These are phyloP conservation scores for Aureobasidium sp. DNA, from an alignment of 2,329 filamentous ascomycete genomes.

Conservation along the genomic window DNA sequence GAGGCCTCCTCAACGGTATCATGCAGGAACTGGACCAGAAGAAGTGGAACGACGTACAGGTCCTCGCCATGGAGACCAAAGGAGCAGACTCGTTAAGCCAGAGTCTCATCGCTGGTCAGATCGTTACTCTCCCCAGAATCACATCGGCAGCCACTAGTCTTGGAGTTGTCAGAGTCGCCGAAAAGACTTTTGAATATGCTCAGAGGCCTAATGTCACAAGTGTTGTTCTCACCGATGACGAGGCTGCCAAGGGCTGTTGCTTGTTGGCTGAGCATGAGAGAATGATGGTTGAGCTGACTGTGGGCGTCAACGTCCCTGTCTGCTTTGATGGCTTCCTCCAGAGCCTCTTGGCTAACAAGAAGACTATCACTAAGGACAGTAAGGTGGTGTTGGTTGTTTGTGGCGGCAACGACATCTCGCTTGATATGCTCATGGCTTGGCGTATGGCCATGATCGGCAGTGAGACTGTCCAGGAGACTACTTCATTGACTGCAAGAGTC, in stretches of 20 bases:
- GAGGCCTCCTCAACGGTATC: conserved; percentile 73
- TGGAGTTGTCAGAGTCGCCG: conserved; percentile 63
- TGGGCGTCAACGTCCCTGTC: conserved; percentile 70
- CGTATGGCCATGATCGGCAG: conserved; percentile 27
- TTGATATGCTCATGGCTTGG: conserved; percentile 46
- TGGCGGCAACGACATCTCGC: conserved; percentile 52
- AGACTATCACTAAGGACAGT: conserved; percentile 56
- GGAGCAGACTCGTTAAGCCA: conserved; percentile 65
- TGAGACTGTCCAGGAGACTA: conserved; percentile 11
- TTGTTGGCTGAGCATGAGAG: conserved; percentile 75
- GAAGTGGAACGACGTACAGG: conserved; percentile 33
- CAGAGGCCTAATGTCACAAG: conserved; percentile 43
- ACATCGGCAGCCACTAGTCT: conserved; percentile 70
- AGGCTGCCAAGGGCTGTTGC: conserved; percentile 73
- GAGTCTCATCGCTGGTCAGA: conserved; percentile 49
- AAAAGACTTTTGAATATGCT: conserved; percentile 60
- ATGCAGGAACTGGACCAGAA: conserved; percentile 58
- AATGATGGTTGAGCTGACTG: conserved; percentile 75
- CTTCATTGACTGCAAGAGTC: conserved; percentile 1
- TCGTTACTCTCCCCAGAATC: conserved; percentile 59
- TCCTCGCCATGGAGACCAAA: conserved; percentile 68
- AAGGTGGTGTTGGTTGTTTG: conserved; percentile 82
- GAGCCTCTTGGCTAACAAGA: conserved; percentile 43
- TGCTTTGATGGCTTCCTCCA: conserved; percentile 60
- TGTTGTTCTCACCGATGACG: conserved; percentile 63